phyloP scores from a whole-genome alignment of 495 filamentous ascomycete species.

The Trichocladium antarcticum region DNA sequence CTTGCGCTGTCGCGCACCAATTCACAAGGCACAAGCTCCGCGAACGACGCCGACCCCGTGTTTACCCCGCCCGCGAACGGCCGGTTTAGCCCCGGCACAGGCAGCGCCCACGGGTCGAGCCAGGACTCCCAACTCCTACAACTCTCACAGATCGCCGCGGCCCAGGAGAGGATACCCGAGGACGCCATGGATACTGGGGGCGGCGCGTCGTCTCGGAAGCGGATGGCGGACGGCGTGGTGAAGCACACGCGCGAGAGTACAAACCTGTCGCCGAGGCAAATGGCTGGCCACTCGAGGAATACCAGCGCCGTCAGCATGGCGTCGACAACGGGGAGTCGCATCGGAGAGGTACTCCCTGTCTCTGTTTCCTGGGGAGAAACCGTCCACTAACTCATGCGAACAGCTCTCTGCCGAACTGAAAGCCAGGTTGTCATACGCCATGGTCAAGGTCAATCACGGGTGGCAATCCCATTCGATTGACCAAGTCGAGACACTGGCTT shows the following conservation, averaged over 20 bases:
- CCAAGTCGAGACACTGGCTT: slow-evolving; percentile 57
- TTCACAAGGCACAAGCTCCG: slow-evolving; percentile 34
- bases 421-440: slow-evolving; percentile 74
- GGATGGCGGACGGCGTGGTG: slow-evolving; percentile 54
- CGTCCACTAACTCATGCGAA: slow-evolving; percentile 12
- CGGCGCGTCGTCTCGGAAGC: slow-evolving; percentile 41
- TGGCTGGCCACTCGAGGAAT: slow-evolving; percentile 52
- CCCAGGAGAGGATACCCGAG: slow-evolving; percentile 37
- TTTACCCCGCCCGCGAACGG: slow-evolving; percentile 41
- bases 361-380: neutral
- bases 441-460: slow-evolving; percentile 80
- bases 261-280: slow-evolving; percentile 29
- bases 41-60: slow-evolving; percentile 33
- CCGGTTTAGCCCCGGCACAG: slow-evolving; percentile 27
- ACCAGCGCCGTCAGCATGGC: slow-evolving; percentile 50
- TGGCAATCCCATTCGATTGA: slow-evolving; percentile 61
- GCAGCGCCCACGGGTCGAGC: slow-evolving; percentile 30
- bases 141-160: slow-evolving; percentile 43
- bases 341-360: slow-evolving; percentile 53
- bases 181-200: slow-evolving; percentile 12
- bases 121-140: slow-evolving; percentile 42
- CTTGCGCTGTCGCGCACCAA: slow-evolving; percentile 30
- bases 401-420: slow-evolving; percentile 68
- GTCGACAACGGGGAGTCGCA: slow-evolving; percentile 48
- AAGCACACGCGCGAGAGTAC: slow-evolving; percentile 39